Base-by-base conservation (phyloP, 139 green algal species). In the Volvox reticuliferus region DNA sequence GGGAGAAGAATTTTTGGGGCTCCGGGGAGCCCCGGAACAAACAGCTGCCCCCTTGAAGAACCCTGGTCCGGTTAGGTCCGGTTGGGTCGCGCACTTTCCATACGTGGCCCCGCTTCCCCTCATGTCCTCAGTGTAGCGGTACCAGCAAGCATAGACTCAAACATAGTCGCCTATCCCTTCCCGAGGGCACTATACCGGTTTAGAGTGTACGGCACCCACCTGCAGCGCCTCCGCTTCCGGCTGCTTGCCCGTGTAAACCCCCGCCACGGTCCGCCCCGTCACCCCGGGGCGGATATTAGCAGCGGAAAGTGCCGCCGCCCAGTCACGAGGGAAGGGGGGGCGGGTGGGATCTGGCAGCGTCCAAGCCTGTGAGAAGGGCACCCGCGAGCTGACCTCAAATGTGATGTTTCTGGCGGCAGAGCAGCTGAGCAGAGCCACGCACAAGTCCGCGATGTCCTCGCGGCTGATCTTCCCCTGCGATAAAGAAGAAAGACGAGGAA, bases 361-460 rank as follows among this genome's bases (percentile, higher is more conserved):
- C 91, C 93, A 98, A 0, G 96, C 94, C 88, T 96, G 91, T 26
- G 90, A 94, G 94, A 99, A 99, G 44, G 97, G 96, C 61, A 97
- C 89, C 0, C 96, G 97, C n/a, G 91, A 97, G 44, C 28, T 18
- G 55, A 99, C 92, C 94, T 99, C 97, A 94, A 99, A 99, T 0
- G 98, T 99, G 61, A 87, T 96, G 89, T 96, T 82, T 1, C 69
- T 30, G 6, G 93, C 95, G 0, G 89, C 86, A 1, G 94, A 91
- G n/a, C 89, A 86, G 19, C 88, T 32, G 75, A 99, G 94, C 65
- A 97, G 89, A 68, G 93, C 93, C 1, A 97, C 94, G 65, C 95
- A 98, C 61, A 99, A 93, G 69, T 98, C 94, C 12, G 98, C 96
- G 17, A 99, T 91, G 67, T 99, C 98, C 71, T 99, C 93, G 5